Evolutionary conservation across 116 monocot genomes (phyloP).

Genomic region (Cymodocea nodosa): DNA sequence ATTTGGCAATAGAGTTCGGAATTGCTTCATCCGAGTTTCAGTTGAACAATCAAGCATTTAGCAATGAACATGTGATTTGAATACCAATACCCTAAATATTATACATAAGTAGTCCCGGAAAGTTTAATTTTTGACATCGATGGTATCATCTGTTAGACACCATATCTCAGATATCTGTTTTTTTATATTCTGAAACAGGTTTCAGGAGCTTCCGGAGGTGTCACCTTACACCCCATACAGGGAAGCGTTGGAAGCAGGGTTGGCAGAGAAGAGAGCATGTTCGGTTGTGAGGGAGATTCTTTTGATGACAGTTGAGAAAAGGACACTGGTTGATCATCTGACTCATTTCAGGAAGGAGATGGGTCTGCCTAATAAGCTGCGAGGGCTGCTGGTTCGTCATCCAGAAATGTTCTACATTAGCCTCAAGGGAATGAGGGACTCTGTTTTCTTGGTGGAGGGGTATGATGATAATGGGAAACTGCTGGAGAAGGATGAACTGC

Average conservation of each 20-base stretch:
- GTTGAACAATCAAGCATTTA: neutral
- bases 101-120: neutral
- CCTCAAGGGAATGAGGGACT: conserved; percentile 72
- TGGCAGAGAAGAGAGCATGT: conserved; percentile 68
- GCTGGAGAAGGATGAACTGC: conserved; percentile 53
- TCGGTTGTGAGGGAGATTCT: conserved; percentile 80
- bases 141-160: too few relatives aligned
- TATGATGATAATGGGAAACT: conserved; percentile 65
- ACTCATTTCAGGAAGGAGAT: conserved; percentile 80
- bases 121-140: neutral
- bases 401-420: conserved; percentile 98
- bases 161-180: too few relatives aligned
- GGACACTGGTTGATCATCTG: conserved; percentile 86
- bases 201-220: conserved; percentile 44
- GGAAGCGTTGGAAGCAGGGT: conserved; percentile 13
- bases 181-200: conserved; percentile 2
- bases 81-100: neutral
- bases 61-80: neutral
- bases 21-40: neutral
- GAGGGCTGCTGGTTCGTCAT: conserved; percentile 76
- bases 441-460: conserved; percentile 84
- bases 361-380: conserved; percentile 64
- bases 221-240: conserved; percentile 25
- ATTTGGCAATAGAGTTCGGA: neutral
- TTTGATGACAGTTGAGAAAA: conserved; percentile 78